phyloP scores from a whole-genome alignment of 1,139 yeast species.

The Candida smagusa region DNA sequence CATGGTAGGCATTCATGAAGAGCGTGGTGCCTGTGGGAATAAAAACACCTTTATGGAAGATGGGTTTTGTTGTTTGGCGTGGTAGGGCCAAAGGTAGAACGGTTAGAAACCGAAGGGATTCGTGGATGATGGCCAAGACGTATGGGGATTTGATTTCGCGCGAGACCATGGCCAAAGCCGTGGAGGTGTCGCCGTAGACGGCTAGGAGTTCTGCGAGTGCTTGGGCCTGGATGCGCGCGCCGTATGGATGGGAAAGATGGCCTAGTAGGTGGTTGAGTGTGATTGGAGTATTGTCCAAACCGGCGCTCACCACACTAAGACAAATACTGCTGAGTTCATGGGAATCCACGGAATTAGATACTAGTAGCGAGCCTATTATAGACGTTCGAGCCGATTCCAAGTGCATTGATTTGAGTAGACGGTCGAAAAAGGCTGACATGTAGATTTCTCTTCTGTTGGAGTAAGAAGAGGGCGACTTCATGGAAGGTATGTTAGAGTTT shows the following conservation, averaged over 20 bases:
- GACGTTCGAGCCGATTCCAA: slow-evolving; percentile 17
- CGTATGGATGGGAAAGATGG: slow-evolving; percentile 52
- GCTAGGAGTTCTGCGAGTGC: slow-evolving; percentile 36
- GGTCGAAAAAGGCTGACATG: slow-evolving; percentile 28
- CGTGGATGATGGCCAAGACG: slow-evolving; percentile 57
- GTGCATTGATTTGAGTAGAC: neutral
- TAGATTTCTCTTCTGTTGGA: slow-evolving; percentile 49
- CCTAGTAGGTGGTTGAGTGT: slow-evolving; percentile 62
- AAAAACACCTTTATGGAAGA: slow-evolving; percentile 31
- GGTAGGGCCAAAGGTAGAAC: slow-evolving; percentile 71
- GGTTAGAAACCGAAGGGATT: slow-evolving; percentile 59
- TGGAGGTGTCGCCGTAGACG: slow-evolving; percentile 23
- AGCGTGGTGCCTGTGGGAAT: slow-evolving; percentile 58
- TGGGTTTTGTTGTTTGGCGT: slow-evolving; percentile 51
- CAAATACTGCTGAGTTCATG: slow-evolving; percentile 60
- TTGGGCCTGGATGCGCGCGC: slow-evolving; percentile 41
- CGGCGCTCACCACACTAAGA: slow-evolving; percentile 76
- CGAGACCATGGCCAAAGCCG: slow-evolving; percentile 49
- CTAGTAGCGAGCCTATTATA: slow-evolving; percentile 40
- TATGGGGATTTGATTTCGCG: slow-evolving; percentile 41
- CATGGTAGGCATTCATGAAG: slow-evolving; percentile 68
- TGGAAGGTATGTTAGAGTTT: too few species aligned
- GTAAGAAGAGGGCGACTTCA: neutral
- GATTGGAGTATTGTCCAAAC: slow-evolving; percentile 69
- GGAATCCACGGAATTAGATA: too few species aligned